Evolutionary conservation across 768 basidiomycete species (phyloP), one percentile per base, ranked within the genome.

Genomic region (Cubamyces sp.): DNA sequence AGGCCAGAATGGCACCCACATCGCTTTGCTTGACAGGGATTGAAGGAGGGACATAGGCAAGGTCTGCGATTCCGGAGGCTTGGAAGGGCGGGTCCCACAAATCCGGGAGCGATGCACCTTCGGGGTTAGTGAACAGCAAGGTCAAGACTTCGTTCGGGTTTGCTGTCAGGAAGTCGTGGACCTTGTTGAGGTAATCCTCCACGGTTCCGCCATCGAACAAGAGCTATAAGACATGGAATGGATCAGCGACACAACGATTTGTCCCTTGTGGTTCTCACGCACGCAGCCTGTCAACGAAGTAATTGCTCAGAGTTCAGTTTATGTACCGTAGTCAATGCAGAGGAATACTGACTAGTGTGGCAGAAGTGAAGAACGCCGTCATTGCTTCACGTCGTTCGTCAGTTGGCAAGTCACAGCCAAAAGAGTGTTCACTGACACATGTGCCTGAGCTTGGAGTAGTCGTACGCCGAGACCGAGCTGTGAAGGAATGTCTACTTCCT

Each of bases 131-230:
- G 68, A 90, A 87, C 40, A 89, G 74, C 53, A 89, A 73, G 0
- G 87, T 86, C 51, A 89, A 60, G 43, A 88, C 85, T 62, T 89
- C 87, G 64, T 82, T 85, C 0, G 87, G 86, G 67, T 89, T 86
- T 11, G 79, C 75, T 50, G 81, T 79, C 26, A 88, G 75, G 75
- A 81, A 88, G 1, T 77, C 74, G 82, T 83, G 66, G 52, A 79
- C 75, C n/a, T 59, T 71, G 14, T 68, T 64, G 40, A 79, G 71
- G 68, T 79, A 79, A 46, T 75, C 74, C 3, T 65, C 48, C 23
- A 74, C 74, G 15, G 74, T 70, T 19, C 86, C 84, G 2, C 85
- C 84, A 58, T 87, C 82, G 63, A 84, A 86, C 12, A 86, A 76
- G 9, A 58, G 50, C 72, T 73, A 46, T 23, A 16, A 42, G 15